These are phyloP conservation scores for Coleophoma eucalyptorum DNA, from an alignment of 2,329 filamentous ascomycete genomes.

Conservation along the genomic window DNA sequence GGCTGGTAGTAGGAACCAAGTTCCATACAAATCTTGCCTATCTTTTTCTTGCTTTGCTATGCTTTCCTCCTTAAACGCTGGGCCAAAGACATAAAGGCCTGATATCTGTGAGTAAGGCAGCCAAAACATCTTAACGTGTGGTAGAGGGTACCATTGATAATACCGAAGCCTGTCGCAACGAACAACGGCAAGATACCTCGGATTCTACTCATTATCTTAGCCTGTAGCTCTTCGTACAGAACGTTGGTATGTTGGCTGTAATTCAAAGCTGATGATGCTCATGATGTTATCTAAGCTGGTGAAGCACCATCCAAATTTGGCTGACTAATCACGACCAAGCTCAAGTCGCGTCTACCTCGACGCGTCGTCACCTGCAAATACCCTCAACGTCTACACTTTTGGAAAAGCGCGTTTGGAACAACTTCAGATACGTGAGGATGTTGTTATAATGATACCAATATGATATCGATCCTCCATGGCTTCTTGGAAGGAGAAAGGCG, in stretches of 20 bases:
- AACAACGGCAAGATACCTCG: conserved; percentile 22
- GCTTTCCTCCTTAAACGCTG: conserved; percentile 23
- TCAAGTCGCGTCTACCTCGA: no score
- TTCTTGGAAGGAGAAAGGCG: conserved; percentile 30
- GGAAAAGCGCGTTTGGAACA: not conserved
- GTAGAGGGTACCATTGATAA: conserved; percentile 21
- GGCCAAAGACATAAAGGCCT: conserved; percentile 26
- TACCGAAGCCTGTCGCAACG: conserved; percentile 22
- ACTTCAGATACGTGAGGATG: not conserved
- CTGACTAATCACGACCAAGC: no score
- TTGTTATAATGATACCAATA: not conserved
- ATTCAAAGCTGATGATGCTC: no score
- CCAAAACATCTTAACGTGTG: not conserved
- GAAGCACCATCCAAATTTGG: no score
- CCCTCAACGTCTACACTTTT: no score
- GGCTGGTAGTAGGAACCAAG: not conserved
- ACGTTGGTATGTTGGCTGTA: no score
- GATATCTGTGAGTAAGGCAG: not conserved
- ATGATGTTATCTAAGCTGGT: no score
- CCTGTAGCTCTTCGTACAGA: no score
- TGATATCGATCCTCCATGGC: conserved; percentile 22
- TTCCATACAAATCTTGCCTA: conserved; percentile 9
- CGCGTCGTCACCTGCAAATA: no score
- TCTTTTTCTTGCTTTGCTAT: conserved; percentile 12
- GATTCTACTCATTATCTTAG: conserved; percentile 19